Evolutionary conservation across 208 protist species (phyloP).

Genomic region (Spironucleus salmonicida): DNA sequence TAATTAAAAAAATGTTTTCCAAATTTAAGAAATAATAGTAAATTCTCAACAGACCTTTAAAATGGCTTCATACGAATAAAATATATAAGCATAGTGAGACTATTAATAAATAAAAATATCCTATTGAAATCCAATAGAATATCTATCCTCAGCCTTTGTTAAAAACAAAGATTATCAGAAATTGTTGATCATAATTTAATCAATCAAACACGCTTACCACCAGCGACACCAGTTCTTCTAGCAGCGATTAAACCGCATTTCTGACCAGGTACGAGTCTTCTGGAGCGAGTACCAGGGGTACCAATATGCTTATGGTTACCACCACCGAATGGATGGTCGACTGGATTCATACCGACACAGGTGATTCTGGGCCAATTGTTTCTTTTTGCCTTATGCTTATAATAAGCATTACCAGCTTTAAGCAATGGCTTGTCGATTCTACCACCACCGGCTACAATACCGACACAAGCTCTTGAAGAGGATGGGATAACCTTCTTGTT

Average conservation of each 20-base stretch:
- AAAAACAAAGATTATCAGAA: background rate
- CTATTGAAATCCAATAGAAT: background rate
- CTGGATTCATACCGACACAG: slow-evolving; percentile 93
- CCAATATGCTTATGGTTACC: slow-evolving; percentile 99
- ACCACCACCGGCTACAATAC: slow-evolving; percentile 91
- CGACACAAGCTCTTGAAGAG: slow-evolving; percentile 78
- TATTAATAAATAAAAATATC: slow-evolving; percentile 18
- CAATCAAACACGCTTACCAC: slow-evolving; percentile 21
- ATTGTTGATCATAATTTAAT: background rate
- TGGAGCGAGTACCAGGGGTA: slow-evolving; percentile 53
- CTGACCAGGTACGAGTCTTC: slow-evolving; percentile 68
- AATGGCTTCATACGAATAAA: background rate
- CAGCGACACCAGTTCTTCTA: slow-evolving; percentile 68
- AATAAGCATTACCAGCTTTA: slow-evolving; percentile 88
- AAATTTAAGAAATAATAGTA: slow-evolving; percentile 26
- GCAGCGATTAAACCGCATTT: slow-evolving; percentile 97
- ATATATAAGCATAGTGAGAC: background rate
- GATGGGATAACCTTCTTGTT: slow-evolving; percentile 82
- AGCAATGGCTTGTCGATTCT: slow-evolving; percentile 97
- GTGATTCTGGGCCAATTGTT: slow-evolving; percentile 91
- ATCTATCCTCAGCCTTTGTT: background rate
- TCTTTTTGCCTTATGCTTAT: slow-evolving; percentile 92
- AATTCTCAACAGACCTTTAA: slow-evolving; percentile 14
- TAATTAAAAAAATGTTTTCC: slow-evolving; percentile 23
- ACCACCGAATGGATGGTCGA: slow-evolving; percentile 93